phyloP scores from a whole-genome alignment of 2,329 filamentous ascomycete genomes.

The Talaromyces sp. region DNA sequence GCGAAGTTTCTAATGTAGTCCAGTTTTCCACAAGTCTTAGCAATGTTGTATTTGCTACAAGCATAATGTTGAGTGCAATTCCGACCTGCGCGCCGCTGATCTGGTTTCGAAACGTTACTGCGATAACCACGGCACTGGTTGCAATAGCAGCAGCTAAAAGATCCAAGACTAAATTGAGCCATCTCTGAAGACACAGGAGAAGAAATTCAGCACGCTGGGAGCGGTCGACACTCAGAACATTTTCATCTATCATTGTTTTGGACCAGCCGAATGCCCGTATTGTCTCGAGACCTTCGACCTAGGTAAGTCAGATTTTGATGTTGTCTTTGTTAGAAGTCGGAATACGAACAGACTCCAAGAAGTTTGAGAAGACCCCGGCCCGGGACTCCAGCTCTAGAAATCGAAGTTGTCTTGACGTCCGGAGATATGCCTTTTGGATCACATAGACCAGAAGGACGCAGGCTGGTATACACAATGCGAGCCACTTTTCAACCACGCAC shows the following conservation, averaged over 20 bases:
- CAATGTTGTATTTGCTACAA: constrained; percentile 51
- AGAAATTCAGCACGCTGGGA: constrained; percentile 58
- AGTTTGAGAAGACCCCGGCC: constrained; percentile 55
- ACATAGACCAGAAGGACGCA: constrained; percentile 40
- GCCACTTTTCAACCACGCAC: constrained; percentile 1
- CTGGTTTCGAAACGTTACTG: constrained; percentile 42
- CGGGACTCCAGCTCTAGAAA: constrained; percentile 61
- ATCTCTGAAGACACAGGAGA: constrained; percentile 55
- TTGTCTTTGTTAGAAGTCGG: background rate
- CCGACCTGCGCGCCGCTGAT: constrained; percentile 50
- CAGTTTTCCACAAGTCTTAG: constrained; percentile 50
- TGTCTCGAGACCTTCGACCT: constrained; percentile 47
- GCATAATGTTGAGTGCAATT: constrained; percentile 52
- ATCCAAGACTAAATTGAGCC: constrained; percentile 53
- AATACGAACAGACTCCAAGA: constrained; percentile 52
- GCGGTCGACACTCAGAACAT: constrained; percentile 48
- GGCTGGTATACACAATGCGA: constrained; percentile 3
- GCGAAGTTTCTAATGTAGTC: constrained; percentile 56
- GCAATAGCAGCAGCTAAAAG: constrained; percentile 50
- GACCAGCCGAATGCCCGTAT: constrained; percentile 56
- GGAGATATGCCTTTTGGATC: constrained; percentile 56
- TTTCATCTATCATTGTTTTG: constrained; percentile 32
- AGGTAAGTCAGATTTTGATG: background rate
- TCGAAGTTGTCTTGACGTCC: constrained; percentile 58
- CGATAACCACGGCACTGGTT: constrained; percentile 47